Percentiles rank a stretch among this genome's conserved stretches.
Conservation (phyloP, 805 yeast genomes). For the Candida orba region DNA sequence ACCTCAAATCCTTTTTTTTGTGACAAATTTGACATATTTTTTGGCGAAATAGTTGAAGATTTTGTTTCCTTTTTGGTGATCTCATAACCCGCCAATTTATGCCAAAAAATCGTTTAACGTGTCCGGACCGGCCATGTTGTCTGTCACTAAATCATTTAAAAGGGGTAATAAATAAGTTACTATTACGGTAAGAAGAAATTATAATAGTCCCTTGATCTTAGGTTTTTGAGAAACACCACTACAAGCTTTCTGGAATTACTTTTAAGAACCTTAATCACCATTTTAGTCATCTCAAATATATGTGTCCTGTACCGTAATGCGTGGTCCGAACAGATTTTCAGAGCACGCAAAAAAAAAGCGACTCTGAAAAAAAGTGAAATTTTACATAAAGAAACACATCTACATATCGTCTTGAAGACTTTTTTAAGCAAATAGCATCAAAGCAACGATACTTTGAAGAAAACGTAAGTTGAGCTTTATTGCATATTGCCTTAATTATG, state of each 20-base stretch:
- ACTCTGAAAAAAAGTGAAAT: constrained; percentile 10
- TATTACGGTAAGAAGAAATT: too few species aligned
- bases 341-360: constrained; percentile 8
- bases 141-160: too few species aligned
- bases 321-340: not conserved
- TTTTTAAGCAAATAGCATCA: constrained; percentile 2
- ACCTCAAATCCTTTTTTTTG: not conserved
- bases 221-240: not conserved
- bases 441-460: constrained; percentile 10
- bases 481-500: constrained; percentile 1
- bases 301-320: not conserved
- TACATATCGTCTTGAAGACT: not conserved
- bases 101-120: not conserved
- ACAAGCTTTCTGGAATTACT: not conserved
- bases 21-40: constrained; percentile 3
- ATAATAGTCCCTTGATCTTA: not conserved
- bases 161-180: too few species aligned
- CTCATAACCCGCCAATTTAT: not conserved
- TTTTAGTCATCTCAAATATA: not conserved
- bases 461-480: constrained; percentile 10
- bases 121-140: not conserved
- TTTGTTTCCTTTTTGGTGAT: not conserved
- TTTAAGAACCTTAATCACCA: too few species aligned
- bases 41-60: not conserved
- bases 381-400: not conserved